Evolutionary conservation across 257 asterid species (phyloP).

Genomic region (Leonotis leonurus): DNA sequence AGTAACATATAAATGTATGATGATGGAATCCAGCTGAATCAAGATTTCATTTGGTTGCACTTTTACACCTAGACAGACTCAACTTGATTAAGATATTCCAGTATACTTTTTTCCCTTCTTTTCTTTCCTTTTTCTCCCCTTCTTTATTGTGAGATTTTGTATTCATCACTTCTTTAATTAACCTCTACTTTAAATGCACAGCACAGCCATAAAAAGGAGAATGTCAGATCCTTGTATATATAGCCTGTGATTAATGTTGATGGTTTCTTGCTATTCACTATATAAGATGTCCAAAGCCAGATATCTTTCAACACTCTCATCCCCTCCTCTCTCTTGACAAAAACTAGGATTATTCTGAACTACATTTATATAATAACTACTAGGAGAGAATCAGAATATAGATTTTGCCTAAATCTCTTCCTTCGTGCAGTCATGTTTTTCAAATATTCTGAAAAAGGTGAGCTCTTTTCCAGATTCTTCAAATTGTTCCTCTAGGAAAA

Average conservation of each 20-base stretch:
- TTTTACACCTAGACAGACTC: neutral
- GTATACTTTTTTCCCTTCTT: neutral
- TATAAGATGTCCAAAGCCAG: neutral
- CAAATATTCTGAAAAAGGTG: conserved; percentile 14
- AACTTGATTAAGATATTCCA: conserved; percentile 8
- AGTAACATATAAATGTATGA: neutral
- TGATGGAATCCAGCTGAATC: conserved; percentile 6
- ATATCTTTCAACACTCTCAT: neutral
- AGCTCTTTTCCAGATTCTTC: conserved; percentile 24
- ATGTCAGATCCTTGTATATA: neutral
- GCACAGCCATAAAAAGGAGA: neutral
- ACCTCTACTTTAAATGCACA: neutral
- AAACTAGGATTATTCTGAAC: neutral
- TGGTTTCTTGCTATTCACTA: neutral
- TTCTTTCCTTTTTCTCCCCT: neutral
- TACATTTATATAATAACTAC: neutral
- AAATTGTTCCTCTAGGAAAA: conserved; percentile 15
- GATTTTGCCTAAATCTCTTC: neutral
- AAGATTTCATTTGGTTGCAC: neutral
- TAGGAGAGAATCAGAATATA: neutral
- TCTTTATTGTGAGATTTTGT: conserved; percentile 1
- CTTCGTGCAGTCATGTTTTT: conserved; percentile 8
- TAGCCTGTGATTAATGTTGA: neutral
- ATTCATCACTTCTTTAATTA: neutral
- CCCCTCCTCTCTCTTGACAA: neutral